These are phyloP conservation scores for Aspergillus novoparasiticus DNA, from an alignment of 2,329 filamentous ascomycete species.

Conservation along the genomic window DNA sequence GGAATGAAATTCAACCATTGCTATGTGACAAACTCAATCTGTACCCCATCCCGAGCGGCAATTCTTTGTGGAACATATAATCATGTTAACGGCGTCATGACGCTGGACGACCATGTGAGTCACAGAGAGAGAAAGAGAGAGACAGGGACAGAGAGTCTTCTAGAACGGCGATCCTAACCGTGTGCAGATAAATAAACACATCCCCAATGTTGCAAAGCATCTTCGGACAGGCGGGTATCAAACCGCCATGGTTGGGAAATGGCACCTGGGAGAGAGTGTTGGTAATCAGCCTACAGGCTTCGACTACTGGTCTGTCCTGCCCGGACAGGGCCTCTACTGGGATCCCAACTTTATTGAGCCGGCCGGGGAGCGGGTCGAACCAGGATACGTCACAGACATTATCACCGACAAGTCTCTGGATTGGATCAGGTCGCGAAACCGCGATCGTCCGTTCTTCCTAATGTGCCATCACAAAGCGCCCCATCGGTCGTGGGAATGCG, in stretches of 20 bases:
- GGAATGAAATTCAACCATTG: no score
- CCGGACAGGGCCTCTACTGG: constrained; percentile 56
- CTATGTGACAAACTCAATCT: no score
- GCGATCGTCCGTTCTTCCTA: constrained; percentile 51
- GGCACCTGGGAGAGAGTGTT: constrained; percentile 55
- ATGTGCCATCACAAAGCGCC: constrained; percentile 63
- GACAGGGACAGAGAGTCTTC: no score
- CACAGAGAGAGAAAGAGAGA: no score
- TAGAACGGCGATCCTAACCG: no score
- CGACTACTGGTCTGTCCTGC: constrained; percentile 56
- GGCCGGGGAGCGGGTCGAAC: constrained; percentile 31
- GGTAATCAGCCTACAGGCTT: constrained; percentile 54
- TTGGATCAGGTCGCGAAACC: constrained; percentile 41
- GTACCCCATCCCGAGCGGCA: no score
- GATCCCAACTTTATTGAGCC: constrained; percentile 54
- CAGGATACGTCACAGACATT: constrained; percentile 56
- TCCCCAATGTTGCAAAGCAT: constrained; percentile 57
- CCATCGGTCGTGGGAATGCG: constrained; percentile 56
- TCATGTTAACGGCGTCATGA: no score
- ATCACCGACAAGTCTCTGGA: constrained; percentile 55
- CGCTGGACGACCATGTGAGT: no score
- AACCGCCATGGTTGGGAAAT: constrained; percentile 58
- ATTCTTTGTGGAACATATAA: no score
- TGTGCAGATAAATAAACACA: constrained; percentile 49
- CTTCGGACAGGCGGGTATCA: constrained; percentile 51